phyloP scores from a whole-genome alignment of 345 rosid genomes.

The Ceriops decandra region DNA sequence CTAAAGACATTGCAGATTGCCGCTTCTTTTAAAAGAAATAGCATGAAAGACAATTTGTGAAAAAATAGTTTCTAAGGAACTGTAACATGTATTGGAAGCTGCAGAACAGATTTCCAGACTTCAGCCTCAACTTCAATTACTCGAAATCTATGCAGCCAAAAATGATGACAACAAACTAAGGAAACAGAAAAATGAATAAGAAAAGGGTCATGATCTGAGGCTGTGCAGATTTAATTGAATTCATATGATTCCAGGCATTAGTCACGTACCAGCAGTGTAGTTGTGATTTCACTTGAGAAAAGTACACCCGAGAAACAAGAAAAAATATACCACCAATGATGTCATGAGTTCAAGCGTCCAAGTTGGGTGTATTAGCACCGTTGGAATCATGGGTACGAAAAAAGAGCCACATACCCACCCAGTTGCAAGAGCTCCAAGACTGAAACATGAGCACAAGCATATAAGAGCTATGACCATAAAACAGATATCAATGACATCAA shows the following conservation, averaged over 20 bases:
- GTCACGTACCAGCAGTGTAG: neutral
- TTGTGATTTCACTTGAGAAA: slow-evolving; percentile 60
- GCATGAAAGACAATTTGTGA: too few relatives aligned
- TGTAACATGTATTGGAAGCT: neutral
- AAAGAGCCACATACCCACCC: slow-evolving; percentile 91
- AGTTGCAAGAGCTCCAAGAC: slow-evolving; percentile 68
- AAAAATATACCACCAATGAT: slow-evolving; percentile 67
- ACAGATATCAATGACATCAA: too few relatives aligned
- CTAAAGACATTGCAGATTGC: too few relatives aligned
- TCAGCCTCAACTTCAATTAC: neutral
- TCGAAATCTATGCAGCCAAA: too few relatives aligned
- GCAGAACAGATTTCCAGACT: neutral
- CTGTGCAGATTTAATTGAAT: neutral
- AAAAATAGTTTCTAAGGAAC: too few relatives aligned
- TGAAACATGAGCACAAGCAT: slow-evolving; percentile 23
- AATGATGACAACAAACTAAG: too few relatives aligned
- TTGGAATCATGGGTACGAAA: slow-evolving; percentile 78
- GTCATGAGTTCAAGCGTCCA: slow-evolving; percentile 97
- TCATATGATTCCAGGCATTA: neutral
- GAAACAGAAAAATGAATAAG: too few relatives aligned
- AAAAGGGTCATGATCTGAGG: neutral
- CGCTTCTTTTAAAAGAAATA: too few relatives aligned
- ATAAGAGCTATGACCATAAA: neutral
- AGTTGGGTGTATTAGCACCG: slow-evolving; percentile 59
- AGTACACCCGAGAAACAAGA: slow-evolving; percentile 84